Conservation (phyloP, 2,329 filamentous ascomycete species). For the Venturia carpophila region DNA sequence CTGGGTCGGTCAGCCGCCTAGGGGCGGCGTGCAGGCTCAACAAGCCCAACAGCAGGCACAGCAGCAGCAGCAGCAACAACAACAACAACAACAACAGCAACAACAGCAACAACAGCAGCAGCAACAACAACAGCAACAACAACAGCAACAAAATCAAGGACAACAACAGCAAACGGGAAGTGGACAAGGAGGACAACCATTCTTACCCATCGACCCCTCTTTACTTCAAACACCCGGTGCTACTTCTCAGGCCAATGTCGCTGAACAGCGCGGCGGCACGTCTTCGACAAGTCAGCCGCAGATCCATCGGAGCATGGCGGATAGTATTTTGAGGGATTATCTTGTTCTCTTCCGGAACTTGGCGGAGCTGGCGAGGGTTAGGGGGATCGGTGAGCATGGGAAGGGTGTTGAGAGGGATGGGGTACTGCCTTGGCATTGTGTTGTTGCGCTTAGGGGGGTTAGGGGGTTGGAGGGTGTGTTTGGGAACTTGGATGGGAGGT, state of each 20-base stretch:
- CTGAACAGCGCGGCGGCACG: not conserved
- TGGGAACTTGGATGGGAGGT: not conserved
- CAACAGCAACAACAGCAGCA: too few relatives aligned
- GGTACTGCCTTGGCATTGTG: slow-evolving; percentile 71
- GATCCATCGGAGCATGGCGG: slow-evolving; percentile 31
- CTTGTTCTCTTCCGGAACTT: slow-evolving; percentile 60
- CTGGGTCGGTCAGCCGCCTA: slow-evolving; percentile 35
- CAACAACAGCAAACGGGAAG: not conserved
- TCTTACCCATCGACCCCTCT: not conserved
- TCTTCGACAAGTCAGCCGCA: not conserved
- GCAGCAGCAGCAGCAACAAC: not conserved
- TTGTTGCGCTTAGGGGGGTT: slow-evolving; percentile 60
- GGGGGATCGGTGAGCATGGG: slow-evolving; percentile 50
- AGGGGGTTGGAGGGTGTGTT: slow-evolving; percentile 42
- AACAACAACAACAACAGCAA: not conserved
- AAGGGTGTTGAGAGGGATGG: slow-evolving; percentile 49
- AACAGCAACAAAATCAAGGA: not conserved
- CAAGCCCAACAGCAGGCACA: not conserved
- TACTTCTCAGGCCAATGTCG: not conserved
- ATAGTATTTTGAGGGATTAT: slow-evolving; percentile 62
- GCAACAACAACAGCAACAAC: too few relatives aligned
- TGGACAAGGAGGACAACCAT: not conserved
- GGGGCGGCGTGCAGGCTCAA: slow-evolving; percentile 15
- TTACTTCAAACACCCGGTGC: not conserved
- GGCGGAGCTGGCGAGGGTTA: slow-evolving; percentile 59